Evolutionary conservation across 305 asterid genomes (phyloP), one percentile per base, ranked within the genome.

Genomic region (Plantago coronopus): DNA sequence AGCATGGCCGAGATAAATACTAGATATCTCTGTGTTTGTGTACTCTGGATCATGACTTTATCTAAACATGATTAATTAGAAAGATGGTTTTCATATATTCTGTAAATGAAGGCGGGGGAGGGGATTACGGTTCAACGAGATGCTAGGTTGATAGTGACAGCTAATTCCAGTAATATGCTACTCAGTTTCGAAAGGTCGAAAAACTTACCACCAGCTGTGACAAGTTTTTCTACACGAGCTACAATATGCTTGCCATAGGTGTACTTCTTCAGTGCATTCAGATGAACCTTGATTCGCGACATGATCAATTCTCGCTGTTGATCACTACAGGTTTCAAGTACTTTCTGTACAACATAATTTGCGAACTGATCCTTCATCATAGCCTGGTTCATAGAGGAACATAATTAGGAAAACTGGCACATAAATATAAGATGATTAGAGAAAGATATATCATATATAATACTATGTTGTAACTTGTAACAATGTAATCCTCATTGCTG

Each of bases 311-410:
- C 90, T 22, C 90, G 81, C 63, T 83, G 77, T 78, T 78, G 81
- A 72, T 83, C 90, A 37, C 83, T 83, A 65, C 90, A 83, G n/a
- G 86, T 83, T 64, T 83, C 89, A 2, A 83, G 86, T 38, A 80
- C 90, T 67, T 83, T 80, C 74, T 83, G 90, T 61, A 83, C 87
- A 19, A 83, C 89, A 21, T 83, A 83, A 46, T 83, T 83, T 25
- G 86, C 89, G 25, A 83, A 83, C 34, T 83, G 90, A 53, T 83
- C 90, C 69, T 83, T 83, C 90, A 83, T 83, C 90, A 83, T 83
- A 42, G 90, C 90, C 90, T 83, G 83, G 49, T 68, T 63, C 38
- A 45, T 23, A 43, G n/a, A 59, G 63, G 46, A 21, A 37, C 56
- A 23, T 61, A 27, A 56, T 62, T 14, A 22, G 57, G 25, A 8